Evolutionary conservation across 805 yeast genomes (phyloP).

Genomic region (Pichia sporocuriosa): DNA sequence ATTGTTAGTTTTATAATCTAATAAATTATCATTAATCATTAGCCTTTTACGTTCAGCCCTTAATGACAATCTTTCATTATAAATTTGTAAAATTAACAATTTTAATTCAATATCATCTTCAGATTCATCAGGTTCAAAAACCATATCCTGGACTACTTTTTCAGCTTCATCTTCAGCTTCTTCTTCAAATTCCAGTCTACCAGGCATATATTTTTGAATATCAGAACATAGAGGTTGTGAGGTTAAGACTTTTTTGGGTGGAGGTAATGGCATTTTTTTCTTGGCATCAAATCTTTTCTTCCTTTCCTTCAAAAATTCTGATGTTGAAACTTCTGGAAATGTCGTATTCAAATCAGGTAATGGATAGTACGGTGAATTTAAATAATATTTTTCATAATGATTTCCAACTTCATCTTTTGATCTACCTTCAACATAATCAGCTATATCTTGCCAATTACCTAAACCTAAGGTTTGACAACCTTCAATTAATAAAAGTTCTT

Average conservation of each 20-base stretch:
- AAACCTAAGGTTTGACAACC: constrained; percentile 89
- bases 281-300: constrained; percentile 68
- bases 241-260: constrained; percentile 81
- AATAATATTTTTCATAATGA: constrained; percentile 70
- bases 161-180: constrained; percentile 98
- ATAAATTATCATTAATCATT: constrained; percentile 63
- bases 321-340: constrained; percentile 55
- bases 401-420: constrained; percentile 84
- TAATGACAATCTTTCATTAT: constrained; percentile 80
- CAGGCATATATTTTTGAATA: constrained; percentile 98
- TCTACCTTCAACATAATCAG: constrained; percentile 91
- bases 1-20: constrained; percentile 80
- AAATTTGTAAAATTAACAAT: constrained; percentile 78
- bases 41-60: constrained; percentile 90
- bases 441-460: constrained; percentile 98
- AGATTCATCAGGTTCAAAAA: constrained; percentile 88
- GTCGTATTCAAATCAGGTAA: constrained; percentile 77
- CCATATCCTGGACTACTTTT: constrained; percentile 87
- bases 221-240: constrained; percentile 96
- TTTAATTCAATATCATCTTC: constrained; percentile 86
- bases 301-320: constrained; percentile 61
- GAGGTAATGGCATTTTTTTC: constrained; percentile 69
- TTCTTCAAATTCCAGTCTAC: constrained; percentile 91
- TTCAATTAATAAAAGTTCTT: constrained; percentile 79
- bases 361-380: constrained; percentile 71